phyloP scores from a whole-genome alignment of 257 asterid species.

The Cynanchum wilfordii region DNA sequence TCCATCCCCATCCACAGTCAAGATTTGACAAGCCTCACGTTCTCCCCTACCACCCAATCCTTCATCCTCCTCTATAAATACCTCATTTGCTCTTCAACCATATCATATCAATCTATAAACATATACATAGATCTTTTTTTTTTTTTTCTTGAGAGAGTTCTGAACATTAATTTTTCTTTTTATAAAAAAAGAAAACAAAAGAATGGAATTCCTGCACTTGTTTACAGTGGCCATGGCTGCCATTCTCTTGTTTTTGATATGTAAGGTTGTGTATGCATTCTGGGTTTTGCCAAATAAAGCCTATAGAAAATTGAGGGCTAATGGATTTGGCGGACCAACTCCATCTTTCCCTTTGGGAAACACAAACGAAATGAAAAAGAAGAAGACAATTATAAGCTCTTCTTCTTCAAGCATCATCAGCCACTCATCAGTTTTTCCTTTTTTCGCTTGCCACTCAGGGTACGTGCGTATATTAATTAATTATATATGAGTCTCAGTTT shows the following conservation, averaged over 20 bases:
- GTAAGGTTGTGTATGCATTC: constrained; percentile 35
- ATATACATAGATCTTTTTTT: neutral
- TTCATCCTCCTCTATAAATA: constrained; percentile 16
- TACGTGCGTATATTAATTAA: constrained; percentile 13
- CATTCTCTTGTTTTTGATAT: constrained; percentile 23
- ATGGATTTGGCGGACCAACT: constrained; percentile 79
- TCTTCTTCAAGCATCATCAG: constrained; percentile 22
- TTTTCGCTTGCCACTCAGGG: constrained; percentile 85
- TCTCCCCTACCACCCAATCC: neutral
- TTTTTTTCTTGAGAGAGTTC: too few relatives aligned
- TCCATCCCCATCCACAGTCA: neutral
- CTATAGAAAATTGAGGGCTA: constrained; percentile 42
- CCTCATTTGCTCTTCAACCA: neutral
- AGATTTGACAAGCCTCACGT: constrained; percentile 7
- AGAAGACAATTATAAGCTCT: neutral
- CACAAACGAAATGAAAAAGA: constrained; percentile 44
- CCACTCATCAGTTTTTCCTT: constrained; percentile 62
- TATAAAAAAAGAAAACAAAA: neutral
- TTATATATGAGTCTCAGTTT: too few relatives aligned
- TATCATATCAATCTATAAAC: neutral
- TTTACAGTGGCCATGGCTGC: constrained; percentile 19
- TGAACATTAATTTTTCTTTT: neutral
- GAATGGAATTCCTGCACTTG: constrained; percentile 24
- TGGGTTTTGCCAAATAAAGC: constrained; percentile 52
- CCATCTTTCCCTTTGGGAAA: constrained; percentile 87